phyloP scores from a whole-genome alignment of 805 yeast genomes.

The Kuraishia ogatae region DNA sequence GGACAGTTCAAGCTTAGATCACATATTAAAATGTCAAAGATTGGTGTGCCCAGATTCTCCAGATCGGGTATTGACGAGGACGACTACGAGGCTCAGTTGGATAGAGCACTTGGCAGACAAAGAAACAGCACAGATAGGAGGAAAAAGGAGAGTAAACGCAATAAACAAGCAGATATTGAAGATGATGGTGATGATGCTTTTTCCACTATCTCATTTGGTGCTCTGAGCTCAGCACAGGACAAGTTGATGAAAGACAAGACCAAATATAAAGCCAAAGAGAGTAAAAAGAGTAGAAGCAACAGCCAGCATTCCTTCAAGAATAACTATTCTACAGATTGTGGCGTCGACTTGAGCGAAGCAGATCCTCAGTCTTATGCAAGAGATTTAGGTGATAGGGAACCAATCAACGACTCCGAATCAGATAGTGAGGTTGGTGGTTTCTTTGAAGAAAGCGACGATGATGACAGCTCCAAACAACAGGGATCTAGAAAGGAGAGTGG shows the following conservation, averaged over 20 bases:
- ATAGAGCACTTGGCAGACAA: conserved; percentile 4
- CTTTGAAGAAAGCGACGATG: conserved; percentile 28
- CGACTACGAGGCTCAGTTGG: conserved; percentile 3
- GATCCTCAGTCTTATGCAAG: neutral
- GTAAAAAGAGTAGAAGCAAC: conserved; percentile 7
- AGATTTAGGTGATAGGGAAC: conserved; percentile 5
- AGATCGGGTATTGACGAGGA: conserved; percentile 10
- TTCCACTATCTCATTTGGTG: conserved; percentile 53
- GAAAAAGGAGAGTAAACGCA: neutral
- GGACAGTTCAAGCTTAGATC: no score
- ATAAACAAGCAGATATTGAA: conserved; percentile 10
- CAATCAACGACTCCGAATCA: conserved; percentile 15
- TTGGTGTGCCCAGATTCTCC: conserved; percentile 10
- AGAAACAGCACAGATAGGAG: neutral
- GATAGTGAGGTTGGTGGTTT: conserved; percentile 23
- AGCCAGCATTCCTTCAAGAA: neutral
- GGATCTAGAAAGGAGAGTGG: conserved; percentile 10
- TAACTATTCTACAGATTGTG: conserved; percentile 3
- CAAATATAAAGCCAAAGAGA: conserved; percentile 5
- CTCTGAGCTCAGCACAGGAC: conserved; percentile 51
- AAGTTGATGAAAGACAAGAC: conserved; percentile 23
- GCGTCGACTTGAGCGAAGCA: conserved; percentile 2
- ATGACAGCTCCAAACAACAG: conserved; percentile 8
- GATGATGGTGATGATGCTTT: conserved; percentile 32
- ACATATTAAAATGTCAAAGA: neutral